Percentiles rank a stretch among this genome's conserved stretches.
These are phyloP conservation scores for Lachnum nothofagi DNA, from an alignment of 2,329 filamentous ascomycete species.

Conservation along the genomic window DNA sequence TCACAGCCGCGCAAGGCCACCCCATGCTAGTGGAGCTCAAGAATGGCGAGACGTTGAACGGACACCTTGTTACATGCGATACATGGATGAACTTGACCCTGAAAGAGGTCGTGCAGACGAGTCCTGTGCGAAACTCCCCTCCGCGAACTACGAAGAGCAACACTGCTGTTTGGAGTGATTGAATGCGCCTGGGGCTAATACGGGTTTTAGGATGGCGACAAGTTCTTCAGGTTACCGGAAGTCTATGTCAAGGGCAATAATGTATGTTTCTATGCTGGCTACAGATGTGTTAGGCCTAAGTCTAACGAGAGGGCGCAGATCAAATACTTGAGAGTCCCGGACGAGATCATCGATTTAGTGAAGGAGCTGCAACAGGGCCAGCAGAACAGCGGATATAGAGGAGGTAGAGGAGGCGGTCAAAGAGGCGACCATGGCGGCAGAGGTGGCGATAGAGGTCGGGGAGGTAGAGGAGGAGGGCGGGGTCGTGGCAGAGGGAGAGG, in stretches of 20 bases:
- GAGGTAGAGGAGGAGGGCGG: constrained; percentile 29
- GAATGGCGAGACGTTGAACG: constrained; percentile 95
- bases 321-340: constrained; percentile 93
- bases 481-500: constrained; percentile 28
- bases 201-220: constrained; percentile 72
- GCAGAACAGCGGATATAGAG: constrained; percentile 48
- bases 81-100: constrained; percentile 99
- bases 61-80: constrained; percentile 92
- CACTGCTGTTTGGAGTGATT: background rate
- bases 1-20: constrained; percentile 94
- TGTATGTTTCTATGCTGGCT: constrained; percentile 43
- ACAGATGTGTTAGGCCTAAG: background rate
- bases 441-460: constrained; percentile 40
- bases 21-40: constrained; percentile 97
- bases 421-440: constrained; percentile 52
- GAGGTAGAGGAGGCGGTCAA: constrained; percentile 57
- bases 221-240: constrained; percentile 85
- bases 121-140: constrained; percentile 51
- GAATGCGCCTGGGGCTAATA: constrained; percentile 1
- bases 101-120: constrained; percentile 95
- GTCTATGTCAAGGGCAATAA: constrained; percentile 98
- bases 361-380: constrained; percentile 69
- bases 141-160: background rate
- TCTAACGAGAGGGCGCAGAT: constrained; percentile 50
- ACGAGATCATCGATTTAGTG: constrained; percentile 91